Percentiles rank a stretch among this genome's conserved stretches.
Evolutionary conservation across 192 early-diverging fungal genomes (phyloP).

Genomic region (Mortierella claussenii): DNA sequence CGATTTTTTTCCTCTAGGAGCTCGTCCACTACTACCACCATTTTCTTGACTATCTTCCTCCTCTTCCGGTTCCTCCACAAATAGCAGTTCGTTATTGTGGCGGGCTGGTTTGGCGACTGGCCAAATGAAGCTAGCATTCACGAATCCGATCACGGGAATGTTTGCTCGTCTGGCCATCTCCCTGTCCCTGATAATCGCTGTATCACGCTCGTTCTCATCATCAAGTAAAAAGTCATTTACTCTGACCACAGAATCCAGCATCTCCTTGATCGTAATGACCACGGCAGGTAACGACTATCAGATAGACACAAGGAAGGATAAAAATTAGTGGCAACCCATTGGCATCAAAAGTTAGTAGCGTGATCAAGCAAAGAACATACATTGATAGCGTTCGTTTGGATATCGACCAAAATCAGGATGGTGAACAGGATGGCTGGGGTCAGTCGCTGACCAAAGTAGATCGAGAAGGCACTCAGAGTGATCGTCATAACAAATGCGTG

Average conservation of each 20-base stretch:
- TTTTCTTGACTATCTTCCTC: constrained; percentile 11
- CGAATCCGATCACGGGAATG: constrained; percentile 46
- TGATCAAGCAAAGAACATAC: constrained; percentile 4
- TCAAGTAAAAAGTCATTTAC: constrained; percentile 45
- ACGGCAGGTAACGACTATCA: constrained; percentile 26
- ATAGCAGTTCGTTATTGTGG: constrained; percentile 7
- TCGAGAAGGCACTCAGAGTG: constrained; percentile 20
- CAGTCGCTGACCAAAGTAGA: constrained; percentile 26
- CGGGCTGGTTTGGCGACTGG: constrained; percentile 17
- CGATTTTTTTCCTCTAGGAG: background rate
- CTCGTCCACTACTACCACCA: background rate
- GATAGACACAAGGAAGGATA: background rate
- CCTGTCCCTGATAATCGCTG: constrained; percentile 36
- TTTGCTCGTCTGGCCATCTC: constrained; percentile 48
- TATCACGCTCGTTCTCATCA: constrained; percentile 50
- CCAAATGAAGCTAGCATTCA: constrained; percentile 46
- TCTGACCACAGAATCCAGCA: constrained; percentile 36
- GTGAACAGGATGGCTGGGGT: constrained; percentile 43
- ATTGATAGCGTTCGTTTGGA: constrained; percentile 44
- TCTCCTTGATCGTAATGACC: constrained; percentile 27
- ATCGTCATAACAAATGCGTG: constrained; percentile 41
- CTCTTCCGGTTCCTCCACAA: constrained; percentile 42
- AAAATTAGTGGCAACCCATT: background rate
- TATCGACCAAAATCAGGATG: constrained; percentile 32
- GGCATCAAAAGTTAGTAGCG: background rate